phyloP scores from a whole-genome alignment of 345 rosid species.

The Melastoma malabathricum region DNA sequence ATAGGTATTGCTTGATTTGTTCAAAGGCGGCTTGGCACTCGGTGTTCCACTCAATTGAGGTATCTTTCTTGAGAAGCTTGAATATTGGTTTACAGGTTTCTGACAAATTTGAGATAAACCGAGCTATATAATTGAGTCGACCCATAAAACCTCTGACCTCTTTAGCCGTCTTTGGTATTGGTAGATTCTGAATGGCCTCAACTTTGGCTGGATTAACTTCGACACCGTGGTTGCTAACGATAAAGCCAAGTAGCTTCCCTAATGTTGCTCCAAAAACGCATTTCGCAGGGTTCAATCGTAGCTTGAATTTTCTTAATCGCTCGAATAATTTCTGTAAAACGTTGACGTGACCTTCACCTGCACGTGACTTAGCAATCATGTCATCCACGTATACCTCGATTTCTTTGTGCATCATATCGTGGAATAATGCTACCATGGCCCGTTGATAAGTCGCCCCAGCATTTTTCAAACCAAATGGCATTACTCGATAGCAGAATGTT shows the following conservation, averaged over 20 bases:
- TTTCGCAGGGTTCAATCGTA: background rate
- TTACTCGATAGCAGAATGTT: slow-evolving; percentile 1
- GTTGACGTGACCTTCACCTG: background rate
- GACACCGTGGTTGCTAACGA: background rate
- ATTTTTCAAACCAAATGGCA: slow-evolving; percentile 3
- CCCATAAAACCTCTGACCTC: background rate
- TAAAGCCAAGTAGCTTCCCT: background rate
- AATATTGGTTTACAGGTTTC: background rate
- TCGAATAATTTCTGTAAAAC: background rate
- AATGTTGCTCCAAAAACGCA: background rate
- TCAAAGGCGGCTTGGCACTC: slow-evolving; percentile 1
- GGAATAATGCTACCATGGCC: background rate
- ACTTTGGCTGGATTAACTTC: background rate
- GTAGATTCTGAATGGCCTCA: background rate
- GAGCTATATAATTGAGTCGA: background rate
- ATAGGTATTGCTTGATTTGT: background rate
- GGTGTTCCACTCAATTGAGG: background rate
- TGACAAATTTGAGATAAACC: background rate
- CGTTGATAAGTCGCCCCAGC: background rate
- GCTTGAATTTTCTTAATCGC: background rate
- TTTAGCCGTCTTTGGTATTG: background rate
- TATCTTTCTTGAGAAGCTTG: background rate
- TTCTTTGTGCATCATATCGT: slow-evolving; percentile 7
- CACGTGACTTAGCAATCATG: background rate
- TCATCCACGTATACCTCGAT: slow-evolving; percentile 1